Evolutionary conservation across 139 green algal genomes (phyloP).

Genomic region (Chlorella sp.): DNA sequence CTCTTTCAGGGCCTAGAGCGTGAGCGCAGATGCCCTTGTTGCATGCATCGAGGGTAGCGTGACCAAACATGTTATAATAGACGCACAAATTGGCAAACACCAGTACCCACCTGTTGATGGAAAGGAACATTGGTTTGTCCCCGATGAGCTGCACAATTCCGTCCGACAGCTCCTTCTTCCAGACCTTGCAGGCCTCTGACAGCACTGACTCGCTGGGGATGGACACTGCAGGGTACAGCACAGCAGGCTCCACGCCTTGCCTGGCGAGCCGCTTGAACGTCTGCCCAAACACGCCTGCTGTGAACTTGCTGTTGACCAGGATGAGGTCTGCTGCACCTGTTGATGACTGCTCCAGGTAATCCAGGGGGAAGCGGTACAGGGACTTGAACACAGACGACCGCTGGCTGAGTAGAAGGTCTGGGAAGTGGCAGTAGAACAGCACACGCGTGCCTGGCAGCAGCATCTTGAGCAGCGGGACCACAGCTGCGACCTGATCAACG

Average conservation of each 20-base stretch:
- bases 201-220: constrained; percentile 48
- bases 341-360: constrained; percentile 75
- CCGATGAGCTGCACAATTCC: constrained; percentile 41
- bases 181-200: constrained; percentile 18
- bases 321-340: constrained; percentile 72
- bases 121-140: constrained; percentile 69
- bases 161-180: constrained; percentile 37
- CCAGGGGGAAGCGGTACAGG: constrained; percentile 50
- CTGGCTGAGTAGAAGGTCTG: constrained; percentile 82
- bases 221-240: constrained; percentile 86
- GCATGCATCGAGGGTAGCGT: no score
- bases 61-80: no score
- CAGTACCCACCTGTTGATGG: constrained; percentile 91
- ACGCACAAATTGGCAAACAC: no score
- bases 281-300: constrained; percentile 65
- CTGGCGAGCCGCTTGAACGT: constrained; percentile 63
- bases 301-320: constrained; percentile 94
- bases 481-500: constrained; percentile 72
- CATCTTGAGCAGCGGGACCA: constrained; percentile 68
- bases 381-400: constrained; percentile 33
- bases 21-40: no score
- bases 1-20: no score
- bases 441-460: constrained; percentile 47
- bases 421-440: constrained; percentile 99
- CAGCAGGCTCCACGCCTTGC: constrained; percentile 9